phyloP scores from a whole-genome alignment of 2,329 filamentous ascomycete genomes.

The Aspergillus amoenus region DNA sequence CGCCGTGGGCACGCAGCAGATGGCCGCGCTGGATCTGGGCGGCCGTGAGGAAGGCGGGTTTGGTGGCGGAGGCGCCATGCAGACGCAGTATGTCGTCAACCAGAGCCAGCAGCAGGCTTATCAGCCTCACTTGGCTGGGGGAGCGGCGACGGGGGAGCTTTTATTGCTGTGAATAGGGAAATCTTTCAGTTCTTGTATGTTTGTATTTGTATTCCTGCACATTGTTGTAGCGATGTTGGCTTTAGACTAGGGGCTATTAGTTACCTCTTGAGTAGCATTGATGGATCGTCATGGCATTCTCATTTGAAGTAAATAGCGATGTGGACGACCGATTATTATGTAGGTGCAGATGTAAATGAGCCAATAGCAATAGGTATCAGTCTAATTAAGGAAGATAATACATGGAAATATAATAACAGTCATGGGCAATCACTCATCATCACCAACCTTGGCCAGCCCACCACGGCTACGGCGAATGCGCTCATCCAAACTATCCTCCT shows the following conservation, averaged over 20 bases:
- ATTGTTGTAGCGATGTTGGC: background rate
- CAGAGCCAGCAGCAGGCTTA: constrained; percentile 77
- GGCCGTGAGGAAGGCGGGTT: constrained; percentile 65
- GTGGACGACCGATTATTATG: background rate
- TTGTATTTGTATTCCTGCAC: constrained; percentile 1
- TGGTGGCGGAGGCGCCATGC: constrained; percentile 55
- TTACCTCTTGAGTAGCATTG: background rate
- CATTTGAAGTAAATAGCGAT: background rate
- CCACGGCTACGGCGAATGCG: constrained; percentile 35
- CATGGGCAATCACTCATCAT: constrained; percentile 11
- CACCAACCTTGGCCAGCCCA: constrained; percentile 29
- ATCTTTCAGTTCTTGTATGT: background rate
- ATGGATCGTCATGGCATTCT: background rate
- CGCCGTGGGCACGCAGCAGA: constrained; percentile 65
- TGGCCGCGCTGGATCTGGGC: constrained; percentile 69
- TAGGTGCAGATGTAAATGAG: background rate
- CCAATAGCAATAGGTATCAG: background rate
- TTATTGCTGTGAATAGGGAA: constrained; percentile 58
- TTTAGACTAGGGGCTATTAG: background rate
- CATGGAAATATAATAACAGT: background rate
- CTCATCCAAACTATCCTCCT: constrained; percentile 37
- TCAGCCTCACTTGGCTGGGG: constrained; percentile 65
- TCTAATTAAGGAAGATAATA: background rate
- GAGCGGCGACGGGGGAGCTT: constrained; percentile 68
- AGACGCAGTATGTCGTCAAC: constrained; percentile 67